Conservation (phyloP, 2,329 filamentous ascomycete genomes). For the Cordyceps javanica region DNA sequence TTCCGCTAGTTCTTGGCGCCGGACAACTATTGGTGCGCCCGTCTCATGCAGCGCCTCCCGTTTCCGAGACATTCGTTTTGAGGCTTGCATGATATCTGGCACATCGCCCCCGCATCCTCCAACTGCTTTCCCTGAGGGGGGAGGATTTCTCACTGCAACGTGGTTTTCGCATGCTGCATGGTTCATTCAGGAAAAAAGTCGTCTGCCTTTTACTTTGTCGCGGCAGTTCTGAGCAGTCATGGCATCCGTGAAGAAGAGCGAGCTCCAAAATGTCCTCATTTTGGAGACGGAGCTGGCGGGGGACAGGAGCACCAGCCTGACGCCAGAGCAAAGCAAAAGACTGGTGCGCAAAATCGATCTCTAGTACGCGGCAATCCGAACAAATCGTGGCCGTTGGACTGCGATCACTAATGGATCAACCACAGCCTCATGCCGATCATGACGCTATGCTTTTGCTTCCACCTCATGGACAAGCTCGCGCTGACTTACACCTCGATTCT, state of each 20-base stretch:
- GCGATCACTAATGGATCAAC: neutral
- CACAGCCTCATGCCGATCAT: neutral
- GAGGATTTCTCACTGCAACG: neutral
- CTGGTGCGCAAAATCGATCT: neutral
- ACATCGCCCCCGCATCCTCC: neutral
- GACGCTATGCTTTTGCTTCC: neutral
- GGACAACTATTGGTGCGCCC: too few species aligned
- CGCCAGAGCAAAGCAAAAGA: neutral
- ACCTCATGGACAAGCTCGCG: neutral
- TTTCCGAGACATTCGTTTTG: conserved; percentile 9
- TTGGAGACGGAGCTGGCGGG: neutral
- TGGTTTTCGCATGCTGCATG: neutral
- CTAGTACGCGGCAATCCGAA: neutral
- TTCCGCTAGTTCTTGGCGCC: too few species aligned
- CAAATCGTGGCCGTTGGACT: too few species aligned
- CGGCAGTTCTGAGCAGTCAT: neutral
- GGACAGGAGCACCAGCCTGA: neutral
- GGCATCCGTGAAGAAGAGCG: neutral
- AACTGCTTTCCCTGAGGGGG: neutral
- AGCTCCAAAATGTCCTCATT: neutral
- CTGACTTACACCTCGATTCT: neutral
- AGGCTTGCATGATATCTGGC: neutral
- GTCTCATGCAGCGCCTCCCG: too few species aligned
- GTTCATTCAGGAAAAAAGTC: neutral
- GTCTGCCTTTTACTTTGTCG: neutral